Base-by-base conservation (phyloP, 2,329 filamentous ascomycete genomes). In the Akanthomyces lecanii region DNA sequence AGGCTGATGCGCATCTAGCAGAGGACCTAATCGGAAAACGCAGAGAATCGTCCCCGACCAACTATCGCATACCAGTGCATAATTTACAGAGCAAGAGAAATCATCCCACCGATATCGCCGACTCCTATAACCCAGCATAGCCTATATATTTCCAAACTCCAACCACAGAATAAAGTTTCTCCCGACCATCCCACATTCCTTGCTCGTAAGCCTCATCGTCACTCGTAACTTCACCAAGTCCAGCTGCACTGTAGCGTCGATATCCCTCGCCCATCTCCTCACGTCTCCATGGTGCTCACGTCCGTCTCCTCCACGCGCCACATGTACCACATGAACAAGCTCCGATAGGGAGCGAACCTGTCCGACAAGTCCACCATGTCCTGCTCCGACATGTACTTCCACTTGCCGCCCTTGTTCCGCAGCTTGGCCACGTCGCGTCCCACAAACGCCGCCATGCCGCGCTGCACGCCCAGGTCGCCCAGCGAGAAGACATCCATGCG, bases 251-350 rank as follows among this genome's bases (percentile, higher is more conserved):
- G 5, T n/a, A 38, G 28, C 14, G n/a, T 14, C n/a, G 10, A 16
- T 36, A 42, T n/a, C 14, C 21, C 1, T 25, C 28, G 11, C 7
- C 38, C 8, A 11, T 21, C 33, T n/a, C 36, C 18, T 47, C 21
- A 44, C 54, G 45, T 28, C 67, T 85, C 84, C 74, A 88, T 71
- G 3, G 83, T 82, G 66, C 82, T 86, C 30, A 93, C 77, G 74
- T 96, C 89, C 4, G 92, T 91, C 71, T 92, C 86, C 72, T 89
- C 89, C 12, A 94, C 87, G 64, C 89, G 82, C 93, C 94, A 97
- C 90, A 97, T 96, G 73, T 96, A 96, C 93, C 93, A 97, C 93
- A 97, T 97, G 71, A 97, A 97, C 50, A 97, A 74, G 69, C 89
- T 95, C 71, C 93, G 88, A 76, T 96, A 98, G 4, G 94, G 95